Evolutionary conservation across 2,329 filamentous ascomycete genomes (phyloP).

Genomic region (Fusarium nelsonii): DNA sequence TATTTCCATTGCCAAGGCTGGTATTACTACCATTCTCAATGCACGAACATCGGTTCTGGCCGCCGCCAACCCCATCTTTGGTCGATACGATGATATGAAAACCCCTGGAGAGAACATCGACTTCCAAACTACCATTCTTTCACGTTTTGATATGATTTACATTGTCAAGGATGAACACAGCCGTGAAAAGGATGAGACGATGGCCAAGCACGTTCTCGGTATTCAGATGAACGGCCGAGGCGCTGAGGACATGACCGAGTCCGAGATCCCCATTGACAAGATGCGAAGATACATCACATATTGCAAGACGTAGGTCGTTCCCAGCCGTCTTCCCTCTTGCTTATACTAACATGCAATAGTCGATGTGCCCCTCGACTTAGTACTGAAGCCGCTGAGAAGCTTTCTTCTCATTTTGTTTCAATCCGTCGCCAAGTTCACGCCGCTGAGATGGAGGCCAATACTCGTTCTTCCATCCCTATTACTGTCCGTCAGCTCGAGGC

Average conservation of each 20-base stretch:
- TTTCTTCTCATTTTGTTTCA: slow-evolving; percentile 96
- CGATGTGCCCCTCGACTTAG: slow-evolving; percentile 93
- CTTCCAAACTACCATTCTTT: slow-evolving; percentile 98
- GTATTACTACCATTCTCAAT: slow-evolving; percentile 98
- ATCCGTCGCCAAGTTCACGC: slow-evolving; percentile 95
- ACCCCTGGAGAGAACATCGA: slow-evolving; percentile 98
- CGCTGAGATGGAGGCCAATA: slow-evolving; percentile 88
- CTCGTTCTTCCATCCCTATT: slow-evolving; percentile 94
- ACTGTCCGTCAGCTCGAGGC: slow-evolving; percentile 97
- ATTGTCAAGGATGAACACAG: slow-evolving; percentile 97
- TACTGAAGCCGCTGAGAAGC: slow-evolving; percentile 91
- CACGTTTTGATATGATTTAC: slow-evolving; percentile 99
- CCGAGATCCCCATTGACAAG: slow-evolving; percentile 93
- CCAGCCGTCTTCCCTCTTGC: too few relatives aligned
- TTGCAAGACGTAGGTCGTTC: slow-evolving; percentile 83
- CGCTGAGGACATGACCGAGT: slow-evolving; percentile 83
- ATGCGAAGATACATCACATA: slow-evolving; percentile 98
- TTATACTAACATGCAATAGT: slow-evolving; percentile 60
- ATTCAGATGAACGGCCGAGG: slow-evolving; percentile 94
- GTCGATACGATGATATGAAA: slow-evolving; percentile 97
- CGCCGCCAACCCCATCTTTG: slow-evolving; percentile 97
- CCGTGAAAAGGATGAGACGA: slow-evolving; percentile 87
- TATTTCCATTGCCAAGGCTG: slow-evolving; percentile 98
- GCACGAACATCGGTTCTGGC: slow-evolving; percentile 94
- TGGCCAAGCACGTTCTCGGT: slow-evolving; percentile 96